Base-by-base conservation (phyloP, 306 rosid species). In the Begonia fuchsioides region DNA sequence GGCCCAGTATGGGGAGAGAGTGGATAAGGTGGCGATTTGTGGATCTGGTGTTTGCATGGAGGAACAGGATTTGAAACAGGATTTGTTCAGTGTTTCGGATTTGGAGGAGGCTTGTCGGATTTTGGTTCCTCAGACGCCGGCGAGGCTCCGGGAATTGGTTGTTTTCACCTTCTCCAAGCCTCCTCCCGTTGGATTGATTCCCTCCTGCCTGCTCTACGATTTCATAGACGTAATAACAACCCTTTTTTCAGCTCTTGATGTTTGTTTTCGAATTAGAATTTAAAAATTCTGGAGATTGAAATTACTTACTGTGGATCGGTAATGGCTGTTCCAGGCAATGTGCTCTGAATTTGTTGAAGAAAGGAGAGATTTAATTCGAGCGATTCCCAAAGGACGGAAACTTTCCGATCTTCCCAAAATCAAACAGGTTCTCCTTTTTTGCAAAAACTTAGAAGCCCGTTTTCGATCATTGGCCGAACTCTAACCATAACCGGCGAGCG, bases 1-100 rank as follows among this genome's bases (percentile, higher is more conserved):
- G 14, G 87, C 66, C 52, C 56, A 45, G 70, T 70, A 56, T 10
- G 14, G 5, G 9, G 86, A 68, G n/a, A 54, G 35, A 16, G 93
- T 87, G 72, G 94, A 80, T 83, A 80, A 65, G 51, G 81, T 83
- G 43, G 96, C 80, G 74, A 32, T 87, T 9, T 78, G 96, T 57
- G 50, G 86, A 13, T 67, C 94, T 0, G 93, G 94, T 20, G 79
- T 87, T 51, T 67, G 81, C 54, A 53, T 87, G 83, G 94, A 87
- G 53, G 94, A 83, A 66, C 80, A 55, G 59, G 96, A 87, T 67
- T 11, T 87, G 13, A 59, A 51, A 49, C 79, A 76, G 49, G 88
- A 87, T 1, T 49, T 80, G 41, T 80, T 83, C 39, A 66, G 62
- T 17, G 76, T 83, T 0, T 55, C 64, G 41, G 83, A 69, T 68